Conservation (phyloP, 495 filamentous ascomycete species). For the Podospora pseudocomata region DNA sequence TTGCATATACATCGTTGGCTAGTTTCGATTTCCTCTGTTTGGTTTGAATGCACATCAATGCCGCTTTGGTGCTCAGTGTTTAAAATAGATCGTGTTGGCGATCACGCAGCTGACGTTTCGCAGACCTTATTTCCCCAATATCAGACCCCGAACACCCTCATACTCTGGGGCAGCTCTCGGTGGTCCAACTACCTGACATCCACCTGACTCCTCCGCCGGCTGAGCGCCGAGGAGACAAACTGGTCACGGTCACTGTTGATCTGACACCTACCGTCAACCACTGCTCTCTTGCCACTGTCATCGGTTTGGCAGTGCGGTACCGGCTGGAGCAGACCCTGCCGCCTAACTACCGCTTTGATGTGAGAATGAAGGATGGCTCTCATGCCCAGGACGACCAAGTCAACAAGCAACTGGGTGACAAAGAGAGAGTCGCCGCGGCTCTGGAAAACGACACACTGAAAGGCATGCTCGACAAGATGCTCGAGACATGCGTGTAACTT, state of each 20-base stretch:
- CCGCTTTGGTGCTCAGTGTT: not conserved
- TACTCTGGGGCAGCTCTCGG: slow-evolving; percentile 84
- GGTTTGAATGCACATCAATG: not conserved
- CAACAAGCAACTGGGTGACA: slow-evolving; percentile 93
- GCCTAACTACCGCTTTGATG: slow-evolving; percentile 87
- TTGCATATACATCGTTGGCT: not conserved
- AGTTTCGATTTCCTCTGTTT: not conserved
- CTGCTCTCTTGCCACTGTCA: slow-evolving; percentile 92
- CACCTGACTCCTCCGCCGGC: slow-evolving; percentile 64
- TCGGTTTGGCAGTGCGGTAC: slow-evolving; percentile 89
- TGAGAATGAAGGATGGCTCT: slow-evolving; percentile 92
- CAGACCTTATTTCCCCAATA: slow-evolving; percentile 90
- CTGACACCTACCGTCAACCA: slow-evolving; percentile 98
- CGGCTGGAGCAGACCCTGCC: slow-evolving; percentile 86
- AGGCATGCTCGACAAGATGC: slow-evolving; percentile 87
- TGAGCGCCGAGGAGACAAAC: slow-evolving; percentile 40
- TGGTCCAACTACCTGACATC: slow-evolving; percentile 92
- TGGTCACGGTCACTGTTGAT: slow-evolving; percentile 58
- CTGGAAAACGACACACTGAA: slow-evolving; percentile 89
- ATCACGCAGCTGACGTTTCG: slow-evolving; percentile 36
- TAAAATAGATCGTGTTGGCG: not conserved
- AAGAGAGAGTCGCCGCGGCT: slow-evolving; percentile 92
- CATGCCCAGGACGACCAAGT: slow-evolving; percentile 92
- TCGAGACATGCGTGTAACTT: slow-evolving; percentile 64
- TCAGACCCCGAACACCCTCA: slow-evolving; percentile 95